Evolutionary conservation across 768 basidiomycete species (phyloP), one percentile per base, ranked within the genome.

Genomic region (Calocybe gangraenosa): DNA sequence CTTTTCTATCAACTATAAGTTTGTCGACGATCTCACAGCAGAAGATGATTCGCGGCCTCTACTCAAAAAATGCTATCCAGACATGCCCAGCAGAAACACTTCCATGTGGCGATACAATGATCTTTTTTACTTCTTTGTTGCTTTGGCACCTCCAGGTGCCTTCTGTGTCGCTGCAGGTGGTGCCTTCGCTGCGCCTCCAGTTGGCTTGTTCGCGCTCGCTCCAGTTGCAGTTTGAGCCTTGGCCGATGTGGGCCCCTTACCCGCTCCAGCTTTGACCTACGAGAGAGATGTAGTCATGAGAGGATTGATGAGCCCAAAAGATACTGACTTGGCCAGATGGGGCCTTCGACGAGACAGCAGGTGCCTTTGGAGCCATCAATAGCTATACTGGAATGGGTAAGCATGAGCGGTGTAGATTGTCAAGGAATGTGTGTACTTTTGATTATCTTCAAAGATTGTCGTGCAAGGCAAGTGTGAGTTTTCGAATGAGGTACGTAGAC

Each of bases 181-280:
- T 9, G 34, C n/a, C 32, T 55, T 55, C 8, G 42, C 15, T 8
- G 32, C 47, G 7, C 48, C 28, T 0, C 42, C 46, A n/a, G 42
- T 15, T 7, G 48, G 15, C 44, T 49, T 52, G 20, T 22, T 42
- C 2, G 32, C 20, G 7, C 40, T 54, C 10, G 42, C 1, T 23
- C 19, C 35, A 18, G 46, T 13, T 3, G 37, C 33, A 34, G 42
- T 42, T 40, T 52, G 50, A 11, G 40, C 31, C 7, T 43, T 42
- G 18, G 48, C 41, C 32, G 51, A 13, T 14, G 21, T 17, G 14
- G 39, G 37, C 17, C 19, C 46, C 37, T 50, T 46, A 10, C 42
- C 44, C 17, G 47, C 15, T 25, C 47, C 42, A 11, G 48, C 7
- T 40, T 53, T 53, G 28, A 13, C 35, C 48, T 49, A 33, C 7